Conservation (phyloP, 768 basidiomycete species). For the Dentipellis sp. region DNA sequence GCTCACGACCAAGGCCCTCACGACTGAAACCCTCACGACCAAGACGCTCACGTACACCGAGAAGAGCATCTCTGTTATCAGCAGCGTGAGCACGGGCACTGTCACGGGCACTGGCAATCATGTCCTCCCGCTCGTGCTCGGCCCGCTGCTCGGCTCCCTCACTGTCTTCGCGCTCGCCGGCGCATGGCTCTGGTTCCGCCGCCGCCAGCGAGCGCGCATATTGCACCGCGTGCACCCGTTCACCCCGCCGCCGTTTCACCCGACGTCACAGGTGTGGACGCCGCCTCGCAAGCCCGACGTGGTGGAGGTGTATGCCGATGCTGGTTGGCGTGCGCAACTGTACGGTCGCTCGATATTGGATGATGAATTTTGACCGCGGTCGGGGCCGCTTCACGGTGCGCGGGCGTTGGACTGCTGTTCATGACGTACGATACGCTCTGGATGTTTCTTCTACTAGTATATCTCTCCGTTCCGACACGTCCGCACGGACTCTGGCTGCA, state of each 20-base stretch:
- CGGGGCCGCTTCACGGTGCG: too few species aligned
- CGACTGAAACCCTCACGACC: neutral
- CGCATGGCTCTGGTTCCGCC: neutral
- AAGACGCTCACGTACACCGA: neutral
- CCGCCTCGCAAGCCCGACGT: neutral
- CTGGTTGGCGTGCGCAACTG: too few species aligned
- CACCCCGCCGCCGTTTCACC: neutral
- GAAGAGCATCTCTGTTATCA: too few species aligned
- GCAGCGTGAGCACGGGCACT: neutral
- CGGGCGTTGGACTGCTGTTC: too few species aligned
- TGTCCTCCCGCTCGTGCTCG: neutral
- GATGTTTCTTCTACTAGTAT: too few species aligned
- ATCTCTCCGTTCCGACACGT: too few species aligned
- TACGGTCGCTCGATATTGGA: too few species aligned
- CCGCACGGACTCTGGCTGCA: too few species aligned
- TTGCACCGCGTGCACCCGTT: neutral
- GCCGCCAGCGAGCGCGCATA: neutral
- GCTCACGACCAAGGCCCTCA: neutral
- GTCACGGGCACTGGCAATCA: too few species aligned
- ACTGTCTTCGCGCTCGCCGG: neutral
- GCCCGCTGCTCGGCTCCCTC: neutral
- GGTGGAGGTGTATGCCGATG: too few species aligned
- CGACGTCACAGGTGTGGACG: neutral
- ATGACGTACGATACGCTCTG: too few species aligned
- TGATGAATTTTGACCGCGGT: too few species aligned